Evolutionary conservation across 2,329 filamentous ascomycete species (phyloP).

Genomic region (Cytospora leucostoma): DNA sequence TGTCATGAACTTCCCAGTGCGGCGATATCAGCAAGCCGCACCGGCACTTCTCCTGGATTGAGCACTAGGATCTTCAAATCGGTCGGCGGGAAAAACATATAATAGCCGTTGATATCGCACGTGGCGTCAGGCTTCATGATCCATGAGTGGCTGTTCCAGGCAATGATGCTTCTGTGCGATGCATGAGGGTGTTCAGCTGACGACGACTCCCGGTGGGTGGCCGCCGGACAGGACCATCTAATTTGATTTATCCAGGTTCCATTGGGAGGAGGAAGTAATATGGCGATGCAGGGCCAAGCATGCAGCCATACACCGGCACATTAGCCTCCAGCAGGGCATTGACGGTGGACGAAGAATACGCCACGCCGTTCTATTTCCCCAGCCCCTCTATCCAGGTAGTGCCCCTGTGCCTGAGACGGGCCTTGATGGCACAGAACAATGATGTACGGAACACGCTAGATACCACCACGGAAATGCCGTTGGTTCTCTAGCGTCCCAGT

Average conservation of each 20-base stretch:
- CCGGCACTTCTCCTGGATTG: conserved; percentile 17
- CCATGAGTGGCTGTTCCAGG: conserved; percentile 12
- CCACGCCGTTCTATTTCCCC: conserved; percentile 16
- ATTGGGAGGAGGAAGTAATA: not conserved
- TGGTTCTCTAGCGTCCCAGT: conserved; percentile 24
- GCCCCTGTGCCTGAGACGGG: too few species aligned
- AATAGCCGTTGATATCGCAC: conserved; percentile 20
- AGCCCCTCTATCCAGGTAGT: conserved; percentile 4
- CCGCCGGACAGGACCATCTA: not conserved
- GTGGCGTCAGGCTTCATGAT: conserved; percentile 16
- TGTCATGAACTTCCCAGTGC: conserved; percentile 6
- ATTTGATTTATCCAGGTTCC: not conserved
- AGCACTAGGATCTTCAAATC: conserved; percentile 19
- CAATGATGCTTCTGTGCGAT: conserved; percentile 5
- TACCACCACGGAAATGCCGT: conserved; percentile 10
- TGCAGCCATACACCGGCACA: conserved; percentile 14
- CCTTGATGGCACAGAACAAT: not conserved
- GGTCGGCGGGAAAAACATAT: conserved; percentile 9
- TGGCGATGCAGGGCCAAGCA: conserved; percentile 9
- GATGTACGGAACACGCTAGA: conserved; percentile 4
- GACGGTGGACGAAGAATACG: conserved; percentile 12
- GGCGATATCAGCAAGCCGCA: conserved; percentile 12
- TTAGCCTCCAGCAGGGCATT: conserved; percentile 19
- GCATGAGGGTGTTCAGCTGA: conserved; percentile 18
- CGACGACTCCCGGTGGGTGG: conserved; percentile 2